phyloP scores from a whole-genome alignment of 2,329 filamentous ascomycete species.

The Neofusicoccum parvum region DNA sequence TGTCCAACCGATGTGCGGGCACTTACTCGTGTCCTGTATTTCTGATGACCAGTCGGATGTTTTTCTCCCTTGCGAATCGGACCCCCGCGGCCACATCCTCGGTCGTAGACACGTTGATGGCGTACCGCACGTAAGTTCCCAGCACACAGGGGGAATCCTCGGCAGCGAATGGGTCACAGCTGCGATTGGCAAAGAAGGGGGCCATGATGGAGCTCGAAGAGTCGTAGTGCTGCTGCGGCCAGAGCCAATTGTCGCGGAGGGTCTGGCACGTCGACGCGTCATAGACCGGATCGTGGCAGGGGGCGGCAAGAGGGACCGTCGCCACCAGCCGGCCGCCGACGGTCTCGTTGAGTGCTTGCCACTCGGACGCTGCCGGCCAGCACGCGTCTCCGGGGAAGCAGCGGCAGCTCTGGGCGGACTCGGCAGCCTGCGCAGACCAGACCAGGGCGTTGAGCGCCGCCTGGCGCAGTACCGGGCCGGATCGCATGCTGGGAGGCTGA shows the following conservation, averaged over 20 bases:
- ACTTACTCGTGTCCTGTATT: too few species aligned
- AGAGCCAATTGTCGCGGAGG: constrained; percentile 34
- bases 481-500: too few species aligned
- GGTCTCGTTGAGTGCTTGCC: constrained; percentile 25
- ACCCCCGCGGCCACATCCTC: neutral
- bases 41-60: too few species aligned
- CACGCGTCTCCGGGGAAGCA: too few species aligned
- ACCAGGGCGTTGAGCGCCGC: too few species aligned
- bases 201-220: constrained; percentile 20
- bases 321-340: constrained; percentile 47
- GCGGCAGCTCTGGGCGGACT: too few species aligned
- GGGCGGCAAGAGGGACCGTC: constrained; percentile 48
- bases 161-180: constrained; percentile 9
- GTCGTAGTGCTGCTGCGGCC: constrained; percentile 17
- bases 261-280: constrained; percentile 30
- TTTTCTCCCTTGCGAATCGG: too few species aligned
- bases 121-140: constrained; percentile 2
- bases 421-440: too few species aligned
- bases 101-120: neutral
- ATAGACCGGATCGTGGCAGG: constrained; percentile 45
- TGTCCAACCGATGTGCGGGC: too few species aligned
- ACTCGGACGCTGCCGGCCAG: too few species aligned
- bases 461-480: too few species aligned
- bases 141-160: neutral
- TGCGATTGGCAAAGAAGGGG: constrained; percentile 22